phyloP scores from a whole-genome alignment of 768 basidiomycete genomes.

The Kwoniella mangroviensis region DNA sequence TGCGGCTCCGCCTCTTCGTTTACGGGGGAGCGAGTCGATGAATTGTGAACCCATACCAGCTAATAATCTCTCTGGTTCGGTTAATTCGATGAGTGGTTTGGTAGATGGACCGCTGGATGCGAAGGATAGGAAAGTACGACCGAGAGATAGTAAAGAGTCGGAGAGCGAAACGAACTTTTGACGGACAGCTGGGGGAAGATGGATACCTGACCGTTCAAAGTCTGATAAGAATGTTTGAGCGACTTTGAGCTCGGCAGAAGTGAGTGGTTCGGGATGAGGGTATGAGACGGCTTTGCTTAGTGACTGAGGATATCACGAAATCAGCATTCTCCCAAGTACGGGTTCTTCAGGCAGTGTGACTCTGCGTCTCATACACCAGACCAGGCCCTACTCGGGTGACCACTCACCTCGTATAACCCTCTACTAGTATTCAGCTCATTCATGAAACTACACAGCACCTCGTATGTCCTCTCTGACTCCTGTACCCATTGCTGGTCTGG shows the following conservation, averaged over 20 bases:
- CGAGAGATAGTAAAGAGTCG: conserved; percentile 83
- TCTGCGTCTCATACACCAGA: too few species aligned
- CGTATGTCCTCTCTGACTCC: conserved; percentile 84
- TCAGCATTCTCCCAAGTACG: not conserved
- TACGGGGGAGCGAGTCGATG: conserved; percentile 45
- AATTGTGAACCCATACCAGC: conserved; percentile 55
- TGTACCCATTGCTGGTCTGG: conserved; percentile 82
- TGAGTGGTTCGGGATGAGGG: conserved; percentile 41
- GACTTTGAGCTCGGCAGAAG: conserved; percentile 59
- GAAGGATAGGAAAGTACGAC: conserved; percentile 72
- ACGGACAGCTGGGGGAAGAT: conserved; percentile 77
- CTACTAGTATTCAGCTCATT: conserved; percentile 93
- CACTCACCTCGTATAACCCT: conserved; percentile 80
- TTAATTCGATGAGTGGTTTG: conserved; percentile 49
- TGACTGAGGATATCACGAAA: conserved; percentile 19
- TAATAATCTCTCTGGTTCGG: conserved; percentile 50
- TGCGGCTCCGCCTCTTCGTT: conserved; percentile 18
- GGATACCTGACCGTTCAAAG: conserved; percentile 95
- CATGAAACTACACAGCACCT: conserved; percentile 94
- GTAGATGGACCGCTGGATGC: conserved; percentile 39
- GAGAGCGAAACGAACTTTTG: conserved; percentile 85
- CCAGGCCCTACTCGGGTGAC: not conserved
- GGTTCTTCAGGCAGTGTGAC: too few species aligned
- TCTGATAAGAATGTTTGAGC: conserved; percentile 94
- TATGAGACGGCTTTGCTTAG: conserved; percentile 41